Percentiles rank a stretch among this genome's conserved stretches.
Evolutionary conservation across 768 basidiomycete species (phyloP).

Genomic region (Psilocybe cubensis): DNA sequence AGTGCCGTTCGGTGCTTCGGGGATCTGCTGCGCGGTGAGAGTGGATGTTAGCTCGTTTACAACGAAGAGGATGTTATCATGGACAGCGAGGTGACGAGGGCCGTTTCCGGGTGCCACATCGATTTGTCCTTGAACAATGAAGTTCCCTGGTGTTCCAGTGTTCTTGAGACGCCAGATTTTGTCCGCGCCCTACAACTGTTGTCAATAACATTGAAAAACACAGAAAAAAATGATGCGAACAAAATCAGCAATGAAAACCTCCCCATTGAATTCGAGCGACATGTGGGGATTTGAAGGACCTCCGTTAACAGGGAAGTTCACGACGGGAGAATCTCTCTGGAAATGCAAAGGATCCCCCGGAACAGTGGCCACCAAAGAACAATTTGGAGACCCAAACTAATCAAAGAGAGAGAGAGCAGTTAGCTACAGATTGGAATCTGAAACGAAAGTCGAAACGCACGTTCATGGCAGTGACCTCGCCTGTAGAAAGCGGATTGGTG

Average conservation of each 20-base stretch:
- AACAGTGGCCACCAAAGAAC: constrained; percentile 36
- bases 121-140: constrained; percentile 58
- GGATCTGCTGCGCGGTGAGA: constrained; percentile 60
- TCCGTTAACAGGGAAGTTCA: constrained; percentile 51
- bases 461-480: constrained; percentile 60
- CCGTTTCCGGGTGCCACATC: constrained; percentile 56
- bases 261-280: constrained; percentile 52
- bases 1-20: constrained; percentile 52
- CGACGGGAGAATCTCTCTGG: constrained; percentile 36
- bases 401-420: too few relatives aligned
- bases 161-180: constrained; percentile 64
- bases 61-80: constrained; percentile 45
- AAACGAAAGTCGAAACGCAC: constrained; percentile 32
- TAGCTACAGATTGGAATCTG: not conserved
- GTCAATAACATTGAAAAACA: not conserved
- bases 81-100: constrained; percentile 45
- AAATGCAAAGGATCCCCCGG: constrained; percentile 43
- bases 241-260: constrained; percentile 65
- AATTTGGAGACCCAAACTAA: constrained; percentile 42
- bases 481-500: constrained; percentile 50
- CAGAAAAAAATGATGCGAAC: constrained; percentile 32
- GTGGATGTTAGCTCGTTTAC: constrained; percentile 58
- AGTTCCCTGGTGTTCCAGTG: constrained; percentile 44
- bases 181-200: constrained; percentile 53
- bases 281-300: constrained; percentile 63